Percentiles rank a stretch among this genome's conserved stretches.
These are phyloP conservation scores for Punica granatum DNA, from an alignment of 345 rosid species.

Conservation along the genomic window DNA sequence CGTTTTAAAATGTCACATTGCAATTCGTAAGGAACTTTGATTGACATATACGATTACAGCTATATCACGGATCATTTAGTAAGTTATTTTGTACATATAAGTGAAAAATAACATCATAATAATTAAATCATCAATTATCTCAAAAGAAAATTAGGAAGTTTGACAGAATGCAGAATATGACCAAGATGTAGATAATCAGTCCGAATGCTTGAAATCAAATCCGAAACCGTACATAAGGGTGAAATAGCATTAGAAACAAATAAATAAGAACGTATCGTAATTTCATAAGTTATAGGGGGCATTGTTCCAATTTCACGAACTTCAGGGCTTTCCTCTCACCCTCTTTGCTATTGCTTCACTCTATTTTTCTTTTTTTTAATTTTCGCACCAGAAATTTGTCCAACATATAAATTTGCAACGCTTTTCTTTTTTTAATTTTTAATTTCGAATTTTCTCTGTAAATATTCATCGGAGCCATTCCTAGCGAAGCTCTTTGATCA, in stretches of 20 bases:
- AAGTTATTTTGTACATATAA: too few relatives aligned
- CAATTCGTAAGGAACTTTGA: too few relatives aligned
- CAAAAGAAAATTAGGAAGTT: too few relatives aligned
- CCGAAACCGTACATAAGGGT: neutral
- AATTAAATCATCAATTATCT: too few relatives aligned
- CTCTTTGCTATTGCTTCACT: neutral
- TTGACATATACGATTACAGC: too few relatives aligned
- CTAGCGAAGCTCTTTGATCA: conserved; percentile 1
- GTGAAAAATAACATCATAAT: too few relatives aligned
- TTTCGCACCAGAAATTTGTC: neutral
- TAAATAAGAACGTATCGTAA: neutral
- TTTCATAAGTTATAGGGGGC: neutral
- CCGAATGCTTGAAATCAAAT: too few relatives aligned
- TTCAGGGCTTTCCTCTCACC: neutral
- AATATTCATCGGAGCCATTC: neutral
- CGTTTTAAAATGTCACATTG: too few relatives aligned
- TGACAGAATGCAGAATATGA: too few relatives aligned
- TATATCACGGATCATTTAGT: too few relatives aligned
- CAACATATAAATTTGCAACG: neutral
- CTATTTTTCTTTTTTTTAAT: neutral
- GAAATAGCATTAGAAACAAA: neutral
- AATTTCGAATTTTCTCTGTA: neutral
- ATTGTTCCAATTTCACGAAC: neutral
- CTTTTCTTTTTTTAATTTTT: neutral
- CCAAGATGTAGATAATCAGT: too few relatives aligned